A percentile compares a stretch with the other conserved stretches of the same genome.
Evolutionary conservation across 306 rosid species (phyloP).

Genomic region (Trifolium fragiferum): DNA sequence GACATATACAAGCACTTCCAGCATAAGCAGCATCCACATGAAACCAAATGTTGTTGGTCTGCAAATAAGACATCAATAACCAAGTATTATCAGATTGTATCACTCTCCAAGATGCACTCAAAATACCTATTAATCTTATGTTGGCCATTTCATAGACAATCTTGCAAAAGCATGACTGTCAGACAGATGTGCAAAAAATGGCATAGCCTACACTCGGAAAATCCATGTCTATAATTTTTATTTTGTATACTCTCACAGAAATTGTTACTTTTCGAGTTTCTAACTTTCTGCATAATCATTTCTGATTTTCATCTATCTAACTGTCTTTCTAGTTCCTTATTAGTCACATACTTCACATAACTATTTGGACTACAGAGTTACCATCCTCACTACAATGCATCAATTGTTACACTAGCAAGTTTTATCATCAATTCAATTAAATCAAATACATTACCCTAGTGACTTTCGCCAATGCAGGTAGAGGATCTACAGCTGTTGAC

Average conservation of each 20-base stretch:
- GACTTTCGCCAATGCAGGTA: conserved; percentile 64
- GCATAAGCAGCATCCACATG: conserved; percentile 98
- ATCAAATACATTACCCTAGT: conserved; percentile 64
- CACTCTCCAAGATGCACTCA: conserved; percentile 31
- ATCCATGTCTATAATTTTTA: conserved; percentile 6
- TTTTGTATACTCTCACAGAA: neutral
- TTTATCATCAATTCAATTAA: conserved; percentile 29
- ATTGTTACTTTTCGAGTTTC: conserved; percentile 5
- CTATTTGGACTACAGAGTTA: neutral
- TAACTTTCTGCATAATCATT: conserved; percentile 26
- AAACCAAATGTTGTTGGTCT: conserved; percentile 82
- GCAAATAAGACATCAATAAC: conserved; percentile 40
- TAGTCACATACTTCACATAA: neutral
- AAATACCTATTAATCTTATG: conserved; percentile 16
- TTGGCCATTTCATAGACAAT: conserved; percentile 1
- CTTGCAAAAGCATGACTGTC: conserved; percentile 7
- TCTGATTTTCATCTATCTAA: conserved; percentile 29
- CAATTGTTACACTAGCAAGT: conserved; percentile 7
- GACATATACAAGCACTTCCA: conserved; percentile 97
- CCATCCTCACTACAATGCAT: conserved; percentile 28
- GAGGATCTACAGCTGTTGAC: conserved; percentile 92
- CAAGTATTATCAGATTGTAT: conserved; percentile 31
- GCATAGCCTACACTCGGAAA: conserved; percentile 1
- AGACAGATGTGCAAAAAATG: neutral
- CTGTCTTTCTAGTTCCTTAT: conserved; percentile 20